These are phyloP conservation scores for Myxozyma udenii DNA, from an alignment of 805 yeast genomes.

Conservation along the genomic window DNA sequence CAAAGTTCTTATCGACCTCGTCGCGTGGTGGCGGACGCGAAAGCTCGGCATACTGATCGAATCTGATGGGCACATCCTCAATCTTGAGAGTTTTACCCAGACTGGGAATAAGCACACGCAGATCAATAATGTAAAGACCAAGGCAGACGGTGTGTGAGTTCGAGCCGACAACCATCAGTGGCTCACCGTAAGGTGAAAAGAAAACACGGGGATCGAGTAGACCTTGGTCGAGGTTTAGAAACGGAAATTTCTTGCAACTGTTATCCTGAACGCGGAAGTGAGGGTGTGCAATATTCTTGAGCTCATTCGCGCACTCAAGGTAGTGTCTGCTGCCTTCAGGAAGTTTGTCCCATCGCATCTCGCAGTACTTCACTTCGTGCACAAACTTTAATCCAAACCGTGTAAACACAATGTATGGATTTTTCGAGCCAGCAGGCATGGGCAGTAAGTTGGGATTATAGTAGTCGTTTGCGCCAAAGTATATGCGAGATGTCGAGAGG, in stretches of 20 bases:
- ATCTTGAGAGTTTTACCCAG: slow-evolving; percentile 9
- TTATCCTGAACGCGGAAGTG: neutral
- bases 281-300: neutral
- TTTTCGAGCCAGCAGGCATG: slow-evolving; percentile 11
- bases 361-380: slow-evolving; percentile 23
- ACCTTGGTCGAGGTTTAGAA: slow-evolving; percentile 10
- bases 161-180: slow-evolving; percentile 24
- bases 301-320: neutral
- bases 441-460: slow-evolving; percentile 20
- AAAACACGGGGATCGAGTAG: slow-evolving; percentile 26
- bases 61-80: slow-evolving; percentile 18
- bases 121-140: slow-evolving; percentile 17
- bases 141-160: slow-evolving; percentile 17
- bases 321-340: neutral
- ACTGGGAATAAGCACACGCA: slow-evolving; percentile 19
- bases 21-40: slow-evolving; percentile 4
- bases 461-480: neutral
- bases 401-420: slow-evolving; percentile 17
- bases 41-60: slow-evolving; percentile 11
- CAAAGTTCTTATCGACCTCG: slow-evolving; percentile 21
- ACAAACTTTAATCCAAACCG: neutral
- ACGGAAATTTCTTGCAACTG: neutral
- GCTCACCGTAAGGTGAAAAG: slow-evolving; percentile 24
- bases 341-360: slow-evolving; percentile 17
- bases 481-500: neutral